A percentile compares a stretch with the other conserved stretches of the same genome.
Evolutionary conservation across 179 eudicot genomes (phyloP).

Genomic region (Monotropa hypopitys): DNA sequence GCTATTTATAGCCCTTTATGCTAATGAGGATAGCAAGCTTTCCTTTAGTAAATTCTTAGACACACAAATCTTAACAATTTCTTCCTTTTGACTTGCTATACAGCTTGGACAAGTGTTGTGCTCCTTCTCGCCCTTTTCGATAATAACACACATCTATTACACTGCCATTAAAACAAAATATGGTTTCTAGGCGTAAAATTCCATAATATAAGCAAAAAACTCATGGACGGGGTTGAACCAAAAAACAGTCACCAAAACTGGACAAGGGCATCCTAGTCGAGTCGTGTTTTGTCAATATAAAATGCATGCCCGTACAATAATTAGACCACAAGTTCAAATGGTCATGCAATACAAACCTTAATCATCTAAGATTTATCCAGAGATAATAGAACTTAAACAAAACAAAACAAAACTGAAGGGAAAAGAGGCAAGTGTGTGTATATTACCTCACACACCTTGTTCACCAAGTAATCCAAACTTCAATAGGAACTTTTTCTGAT

Average conservation of each 20-base stretch:
- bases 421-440: background rate
- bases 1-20: no score
- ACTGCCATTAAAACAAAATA: background rate
- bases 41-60: no score
- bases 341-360: background rate
- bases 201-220: background rate
- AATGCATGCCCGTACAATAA: background rate
- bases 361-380: no score
- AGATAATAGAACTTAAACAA: no score
- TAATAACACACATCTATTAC: background rate
- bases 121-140: background rate
- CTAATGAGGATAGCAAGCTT: no score
- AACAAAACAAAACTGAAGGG: background rate
- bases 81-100: background rate
- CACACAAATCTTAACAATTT: no score
- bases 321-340: background rate
- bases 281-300: background rate
- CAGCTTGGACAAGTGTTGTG: background rate
- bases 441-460: slow-evolving; percentile 23
- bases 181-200: background rate
- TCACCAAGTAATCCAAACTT: slow-evolving; percentile 41
- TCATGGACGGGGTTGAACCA: background rate
- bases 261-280: background rate
- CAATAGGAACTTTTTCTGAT: slow-evolving; percentile 64
- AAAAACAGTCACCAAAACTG: background rate